phyloP scores from a whole-genome alignment of 169 alveolate genomes.

The Plasmodium gaboni region DNA sequence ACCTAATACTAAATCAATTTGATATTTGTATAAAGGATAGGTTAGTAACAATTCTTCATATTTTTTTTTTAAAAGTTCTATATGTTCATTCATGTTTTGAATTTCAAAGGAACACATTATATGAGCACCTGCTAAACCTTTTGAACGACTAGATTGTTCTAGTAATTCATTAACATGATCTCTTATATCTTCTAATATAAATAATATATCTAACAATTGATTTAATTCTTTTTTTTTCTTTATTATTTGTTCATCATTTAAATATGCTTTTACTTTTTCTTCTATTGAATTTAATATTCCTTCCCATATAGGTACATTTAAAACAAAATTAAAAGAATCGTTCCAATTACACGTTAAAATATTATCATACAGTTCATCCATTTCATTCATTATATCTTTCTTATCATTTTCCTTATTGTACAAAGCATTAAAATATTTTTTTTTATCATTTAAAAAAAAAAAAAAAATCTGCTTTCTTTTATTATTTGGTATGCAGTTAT shows the following conservation, averaged over 20 bases:
- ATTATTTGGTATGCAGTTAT: neutral
- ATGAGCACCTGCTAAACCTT: constrained; percentile 67
- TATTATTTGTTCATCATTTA: constrained; percentile 31
- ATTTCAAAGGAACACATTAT: constrained; percentile 47
- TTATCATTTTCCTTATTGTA: constrained; percentile 37
- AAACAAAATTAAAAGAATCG: constrained; percentile 56
- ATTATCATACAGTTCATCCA: constrained; percentile 46
- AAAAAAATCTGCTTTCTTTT: neutral
- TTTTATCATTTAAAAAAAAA: neutral
- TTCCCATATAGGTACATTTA: constrained; percentile 72
- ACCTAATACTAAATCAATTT: constrained; percentile 63
- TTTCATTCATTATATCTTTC: constrained; percentile 21
- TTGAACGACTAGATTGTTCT: constrained; percentile 70
- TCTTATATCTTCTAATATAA: constrained; percentile 75
- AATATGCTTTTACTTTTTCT: constrained; percentile 53
- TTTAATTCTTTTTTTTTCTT: constrained; percentile 44
- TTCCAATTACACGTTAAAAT: constrained; percentile 71
- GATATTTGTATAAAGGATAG: constrained; percentile 60
- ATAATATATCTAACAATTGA: constrained; percentile 49
- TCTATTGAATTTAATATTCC: constrained; percentile 58
- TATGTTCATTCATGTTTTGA: constrained; percentile 58
- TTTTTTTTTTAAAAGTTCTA: constrained; percentile 42
- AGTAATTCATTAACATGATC: constrained; percentile 73
- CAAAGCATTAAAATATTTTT: constrained; percentile 46
- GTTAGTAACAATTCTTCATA: constrained; percentile 38